Conservation (phyloP, 2,329 filamentous ascomycete genomes). For the Colletotrichum musicola region DNA sequence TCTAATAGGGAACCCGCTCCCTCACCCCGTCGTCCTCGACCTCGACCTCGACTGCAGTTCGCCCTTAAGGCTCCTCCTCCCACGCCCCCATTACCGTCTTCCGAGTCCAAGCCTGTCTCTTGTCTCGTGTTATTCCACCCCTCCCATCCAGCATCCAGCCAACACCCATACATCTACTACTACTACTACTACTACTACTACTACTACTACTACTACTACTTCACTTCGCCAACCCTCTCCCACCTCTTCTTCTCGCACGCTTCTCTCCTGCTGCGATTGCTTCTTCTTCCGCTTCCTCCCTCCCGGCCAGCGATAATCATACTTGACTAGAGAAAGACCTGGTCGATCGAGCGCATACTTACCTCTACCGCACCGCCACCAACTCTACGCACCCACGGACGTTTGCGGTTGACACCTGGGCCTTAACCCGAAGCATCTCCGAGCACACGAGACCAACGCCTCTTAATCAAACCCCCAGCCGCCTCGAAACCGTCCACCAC, state of each 20-base stretch:
- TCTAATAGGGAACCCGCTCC: constrained; percentile 34
- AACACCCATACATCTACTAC: too few species aligned
- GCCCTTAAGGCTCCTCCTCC: constrained; percentile 21
- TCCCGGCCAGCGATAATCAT: not conserved
- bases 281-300: not conserved
- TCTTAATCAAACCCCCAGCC: constrained; percentile 13
- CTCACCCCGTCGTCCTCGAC: not conserved
- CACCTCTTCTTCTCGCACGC: constrained; percentile 15
- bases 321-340: not conserved
- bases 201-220: constrained; percentile 4
- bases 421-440: constrained; percentile 17
- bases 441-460: constrained; percentile 32
- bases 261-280: constrained; percentile 9
- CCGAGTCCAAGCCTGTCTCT: constrained; percentile 5
- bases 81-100: constrained; percentile 15
- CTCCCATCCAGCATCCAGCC: constrained; percentile 6
- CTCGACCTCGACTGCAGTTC: not conserved
- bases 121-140: constrained; percentile 2
- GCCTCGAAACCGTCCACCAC: not conserved
- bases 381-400: constrained; percentile 4
- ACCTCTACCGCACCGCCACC: not conserved
- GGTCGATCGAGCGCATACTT: constrained; percentile 20
- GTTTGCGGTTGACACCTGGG: constrained; percentile 19
- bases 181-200: too few species aligned
- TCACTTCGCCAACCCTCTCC: constrained; percentile 30